phyloP scores from a whole-genome alignment of 192 early-diverging fungal species.

The Pilaira anomala region DNA sequence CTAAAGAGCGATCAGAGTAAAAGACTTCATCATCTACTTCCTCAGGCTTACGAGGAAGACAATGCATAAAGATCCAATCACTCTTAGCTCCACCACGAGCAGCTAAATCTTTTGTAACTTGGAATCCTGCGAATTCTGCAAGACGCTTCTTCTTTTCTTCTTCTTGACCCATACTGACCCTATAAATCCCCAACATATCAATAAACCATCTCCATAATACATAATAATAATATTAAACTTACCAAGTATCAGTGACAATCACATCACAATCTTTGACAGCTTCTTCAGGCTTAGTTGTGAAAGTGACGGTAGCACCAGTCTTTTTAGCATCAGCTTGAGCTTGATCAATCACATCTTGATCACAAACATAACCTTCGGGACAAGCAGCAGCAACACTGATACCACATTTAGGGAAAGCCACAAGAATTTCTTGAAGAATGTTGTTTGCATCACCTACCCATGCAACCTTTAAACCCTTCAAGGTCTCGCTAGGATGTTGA shows the following conservation, averaged over 20 bases:
- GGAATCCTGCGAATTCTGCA: constrained; percentile 81
- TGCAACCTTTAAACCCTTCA: constrained; percentile 78
- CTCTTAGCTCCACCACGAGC: constrained; percentile 69
- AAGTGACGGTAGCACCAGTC: constrained; percentile 46
- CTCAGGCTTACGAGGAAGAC: constrained; percentile 92
- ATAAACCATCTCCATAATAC: not conserved
- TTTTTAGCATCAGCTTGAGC: constrained; percentile 62
- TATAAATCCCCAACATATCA: constrained; percentile 17
- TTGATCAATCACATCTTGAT: constrained; percentile 62
- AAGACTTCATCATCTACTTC: constrained; percentile 98
- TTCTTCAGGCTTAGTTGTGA: constrained; percentile 67
- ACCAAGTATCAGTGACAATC: constrained; percentile 98
- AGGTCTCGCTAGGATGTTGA: constrained; percentile 49
- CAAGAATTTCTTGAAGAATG: constrained; percentile 87
- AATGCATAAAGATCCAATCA: constrained; percentile 98
- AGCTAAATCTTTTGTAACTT: constrained; percentile 86
- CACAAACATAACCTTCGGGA: constrained; percentile 77
- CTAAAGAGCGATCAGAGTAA: constrained; percentile 85
- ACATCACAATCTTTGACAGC: constrained; percentile 82
- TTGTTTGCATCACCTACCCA: constrained; percentile 99
- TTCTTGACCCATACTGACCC: constrained; percentile 97
- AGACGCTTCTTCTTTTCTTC: constrained; percentile 81
- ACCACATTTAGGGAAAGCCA: constrained; percentile 86
- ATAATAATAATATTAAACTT: constrained; percentile 7
- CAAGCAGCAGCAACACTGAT: constrained; percentile 80